These are phyloP conservation scores for Plectranthus barbatus DNA, from an alignment of 257 asterid genomes.

Conservation along the genomic window DNA sequence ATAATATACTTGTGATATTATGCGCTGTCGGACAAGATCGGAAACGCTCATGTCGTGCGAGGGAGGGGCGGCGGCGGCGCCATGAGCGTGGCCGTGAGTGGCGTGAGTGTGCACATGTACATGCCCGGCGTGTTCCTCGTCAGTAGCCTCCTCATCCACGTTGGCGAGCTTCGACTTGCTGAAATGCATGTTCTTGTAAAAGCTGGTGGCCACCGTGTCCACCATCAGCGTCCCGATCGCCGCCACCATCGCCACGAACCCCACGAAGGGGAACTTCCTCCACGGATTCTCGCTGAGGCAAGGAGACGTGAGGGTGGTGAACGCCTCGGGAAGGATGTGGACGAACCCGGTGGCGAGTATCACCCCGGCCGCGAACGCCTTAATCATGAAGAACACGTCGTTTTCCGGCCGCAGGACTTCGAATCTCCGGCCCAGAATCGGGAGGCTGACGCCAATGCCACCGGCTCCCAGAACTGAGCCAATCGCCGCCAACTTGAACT, in stretches of 20 bases:
- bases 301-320: constrained; percentile 33
- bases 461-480: constrained; percentile 41
- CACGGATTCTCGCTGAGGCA: constrained; percentile 40
- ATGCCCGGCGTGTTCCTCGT: constrained; percentile 19
- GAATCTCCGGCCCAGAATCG: constrained; percentile 34
- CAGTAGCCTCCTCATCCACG: constrained; percentile 15
- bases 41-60: constrained; percentile 16
- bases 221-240: constrained; percentile 42
- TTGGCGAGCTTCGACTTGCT: constrained; percentile 18
- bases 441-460: constrained; percentile 44
- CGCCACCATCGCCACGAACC: constrained; percentile 45
- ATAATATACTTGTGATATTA: constrained; percentile 42
- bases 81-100: constrained; percentile 41
- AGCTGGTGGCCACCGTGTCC: constrained; percentile 45
- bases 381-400: constrained; percentile 59
- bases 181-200: constrained; percentile 41
- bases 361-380: constrained; percentile 64
- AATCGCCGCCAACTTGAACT: constrained; percentile 36
- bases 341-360: constrained; percentile 48
- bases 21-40: constrained; percentile 41
- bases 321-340: constrained; percentile 68
- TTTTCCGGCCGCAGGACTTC: constrained; percentile 35
- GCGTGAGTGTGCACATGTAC: constrained; percentile 28
- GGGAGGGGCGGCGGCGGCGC: constrained; percentile 18
- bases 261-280: constrained; percentile 46